Percentiles rank a stretch among this genome's conserved stretches.
These are phyloP conservation scores for Nelumbo lutea DNA, from an alignment of 164 flowering plant genomes.

Conservation along the genomic window DNA sequence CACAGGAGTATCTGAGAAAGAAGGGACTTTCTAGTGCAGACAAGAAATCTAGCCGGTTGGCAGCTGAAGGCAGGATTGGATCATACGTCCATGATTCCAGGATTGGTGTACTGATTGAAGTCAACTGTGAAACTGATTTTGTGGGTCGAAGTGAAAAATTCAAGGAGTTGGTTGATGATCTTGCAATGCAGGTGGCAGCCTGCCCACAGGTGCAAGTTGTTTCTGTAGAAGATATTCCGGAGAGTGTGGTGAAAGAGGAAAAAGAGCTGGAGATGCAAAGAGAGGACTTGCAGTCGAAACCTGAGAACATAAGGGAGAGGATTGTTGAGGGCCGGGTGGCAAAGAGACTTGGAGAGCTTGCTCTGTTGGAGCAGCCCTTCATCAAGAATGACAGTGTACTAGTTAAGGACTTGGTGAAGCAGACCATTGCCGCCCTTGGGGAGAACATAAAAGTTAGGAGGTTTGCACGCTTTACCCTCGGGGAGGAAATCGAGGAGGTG, in stretches of 20 bases:
- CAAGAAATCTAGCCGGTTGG: slow-evolving; percentile 87
- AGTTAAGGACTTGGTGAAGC: slow-evolving; percentile 91
- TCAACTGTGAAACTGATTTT: slow-evolving; percentile 97
- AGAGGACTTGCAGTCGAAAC: slow-evolving; percentile 83
- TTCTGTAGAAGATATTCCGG: slow-evolving; percentile 77
- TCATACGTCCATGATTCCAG: slow-evolving; percentile 91
- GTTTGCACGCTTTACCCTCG: slow-evolving; percentile 80
- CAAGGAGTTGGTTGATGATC: slow-evolving; percentile 88
- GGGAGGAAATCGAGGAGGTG: slow-evolving; percentile 40
- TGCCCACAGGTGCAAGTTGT: slow-evolving; percentile 79
- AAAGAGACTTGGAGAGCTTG: slow-evolving; percentile 93
- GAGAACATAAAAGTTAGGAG: slow-evolving; percentile 89
- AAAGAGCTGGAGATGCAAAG: slow-evolving; percentile 93
- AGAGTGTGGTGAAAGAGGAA: slow-evolving; percentile 49
- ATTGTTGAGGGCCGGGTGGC: slow-evolving; percentile 88
- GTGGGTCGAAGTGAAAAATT: slow-evolving; percentile 85
- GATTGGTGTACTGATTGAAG: slow-evolving; percentile 92
- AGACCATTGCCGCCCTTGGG: slow-evolving; percentile 88
- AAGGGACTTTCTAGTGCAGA: slow-evolving; percentile 94
- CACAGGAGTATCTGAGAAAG: slow-evolving; percentile 91
- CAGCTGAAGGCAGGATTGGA: slow-evolving; percentile 95
- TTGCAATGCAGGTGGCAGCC: slow-evolving; percentile 98
- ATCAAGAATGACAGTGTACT: slow-evolving; percentile 71
- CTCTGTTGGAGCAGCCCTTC: slow-evolving; percentile 86
- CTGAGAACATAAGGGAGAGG: slow-evolving; percentile 86